Percentiles rank a stretch among this genome's conserved stretches.
Conservation (phyloP, 176 grass and related monocot species). For the Oryza rufipogon region DNA sequence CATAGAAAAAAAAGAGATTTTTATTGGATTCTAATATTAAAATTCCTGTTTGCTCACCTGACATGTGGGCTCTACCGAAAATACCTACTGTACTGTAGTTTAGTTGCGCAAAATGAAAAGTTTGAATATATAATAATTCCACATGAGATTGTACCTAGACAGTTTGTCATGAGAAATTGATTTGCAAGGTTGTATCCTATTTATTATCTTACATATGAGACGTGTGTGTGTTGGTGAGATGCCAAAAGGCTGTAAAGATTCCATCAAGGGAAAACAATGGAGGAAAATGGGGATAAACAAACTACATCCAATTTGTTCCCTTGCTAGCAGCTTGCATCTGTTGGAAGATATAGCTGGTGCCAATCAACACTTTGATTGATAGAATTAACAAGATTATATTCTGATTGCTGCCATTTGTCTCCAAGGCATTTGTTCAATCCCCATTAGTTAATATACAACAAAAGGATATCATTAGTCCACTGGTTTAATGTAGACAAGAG, state of each 20-base stretch:
- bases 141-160: background rate
- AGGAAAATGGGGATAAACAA: slow-evolving; percentile 18
- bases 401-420: slow-evolving; percentile 29
- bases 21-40: background rate
- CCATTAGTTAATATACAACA: background rate
- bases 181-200: slow-evolving; percentile 26
- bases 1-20: background rate
- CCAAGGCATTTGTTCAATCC: background rate
- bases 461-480: background rate
- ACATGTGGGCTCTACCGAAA: background rate
- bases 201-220: background rate
- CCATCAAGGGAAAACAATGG: slow-evolving; percentile 32
- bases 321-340: slow-evolving; percentile 36
- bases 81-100: background rate
- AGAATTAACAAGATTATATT: slow-evolving; percentile 14
- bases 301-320: slow-evolving; percentile 37
- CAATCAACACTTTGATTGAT: slow-evolving; percentile 32
- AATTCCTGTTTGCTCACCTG: background rate
- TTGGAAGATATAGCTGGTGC: slow-evolving; percentile 35
- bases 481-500: background rate
- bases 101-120: too few relatives aligned
- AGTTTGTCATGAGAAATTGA: background rate
- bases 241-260: slow-evolving; percentile 65
- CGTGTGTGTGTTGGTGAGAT: slow-evolving; percentile 34
- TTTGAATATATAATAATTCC: background rate